Conservation (phyloP, 768 basidiomycete species). For the Calocybe gangraenosa region DNA sequence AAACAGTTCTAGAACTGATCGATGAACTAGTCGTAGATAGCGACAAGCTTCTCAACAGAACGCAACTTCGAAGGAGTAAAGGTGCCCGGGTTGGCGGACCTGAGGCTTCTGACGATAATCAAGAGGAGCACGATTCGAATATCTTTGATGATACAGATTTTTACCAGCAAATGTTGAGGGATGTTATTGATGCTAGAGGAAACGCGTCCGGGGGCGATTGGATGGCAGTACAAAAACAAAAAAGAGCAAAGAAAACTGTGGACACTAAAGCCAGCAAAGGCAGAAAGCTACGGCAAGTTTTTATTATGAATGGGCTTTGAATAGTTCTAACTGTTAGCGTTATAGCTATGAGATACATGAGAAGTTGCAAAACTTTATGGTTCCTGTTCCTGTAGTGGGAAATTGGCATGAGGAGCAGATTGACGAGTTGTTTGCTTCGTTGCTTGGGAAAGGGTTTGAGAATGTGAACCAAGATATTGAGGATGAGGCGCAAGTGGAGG, state of each 20-base stretch:
- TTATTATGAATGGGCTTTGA: not conserved
- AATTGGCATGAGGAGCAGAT: slow-evolving; percentile 96
- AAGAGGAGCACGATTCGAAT: slow-evolving; percentile 33
- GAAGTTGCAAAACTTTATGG: slow-evolving; percentile 96
- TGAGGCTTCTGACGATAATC: slow-evolving; percentile 28
- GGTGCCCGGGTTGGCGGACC: slow-evolving; percentile 35
- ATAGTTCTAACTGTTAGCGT: not conserved
- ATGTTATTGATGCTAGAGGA: slow-evolving; percentile 76
- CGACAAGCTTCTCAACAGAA: slow-evolving; percentile 57
- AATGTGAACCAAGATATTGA: slow-evolving; percentile 22
- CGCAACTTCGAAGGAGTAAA: slow-evolving; percentile 52
- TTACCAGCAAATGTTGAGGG: slow-evolving; percentile 87
- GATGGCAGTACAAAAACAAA: slow-evolving; percentile 65
- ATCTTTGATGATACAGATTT: slow-evolving; percentile 90
- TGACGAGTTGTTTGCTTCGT: slow-evolving; percentile 87
- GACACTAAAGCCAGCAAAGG: slow-evolving; percentile 97
- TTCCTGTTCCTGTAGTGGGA: slow-evolving; percentile 66
- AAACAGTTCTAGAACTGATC: slow-evolving; percentile 70
- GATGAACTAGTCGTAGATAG: slow-evolving; percentile 67
- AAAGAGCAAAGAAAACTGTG: slow-evolving; percentile 77
- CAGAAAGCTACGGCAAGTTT: slow-evolving; percentile 73
- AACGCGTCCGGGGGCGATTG: slow-evolving; percentile 38
- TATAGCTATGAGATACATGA: slow-evolving; percentile 90
- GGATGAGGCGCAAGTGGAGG: slow-evolving; percentile 20
- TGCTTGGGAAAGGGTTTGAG: slow-evolving; percentile 76